Percentiles rank a stretch among this genome's conserved stretches.
Evolutionary conservation across 83 land plant genomes (phyloP).

Genomic region (Isoetes engelmannii): DNA sequence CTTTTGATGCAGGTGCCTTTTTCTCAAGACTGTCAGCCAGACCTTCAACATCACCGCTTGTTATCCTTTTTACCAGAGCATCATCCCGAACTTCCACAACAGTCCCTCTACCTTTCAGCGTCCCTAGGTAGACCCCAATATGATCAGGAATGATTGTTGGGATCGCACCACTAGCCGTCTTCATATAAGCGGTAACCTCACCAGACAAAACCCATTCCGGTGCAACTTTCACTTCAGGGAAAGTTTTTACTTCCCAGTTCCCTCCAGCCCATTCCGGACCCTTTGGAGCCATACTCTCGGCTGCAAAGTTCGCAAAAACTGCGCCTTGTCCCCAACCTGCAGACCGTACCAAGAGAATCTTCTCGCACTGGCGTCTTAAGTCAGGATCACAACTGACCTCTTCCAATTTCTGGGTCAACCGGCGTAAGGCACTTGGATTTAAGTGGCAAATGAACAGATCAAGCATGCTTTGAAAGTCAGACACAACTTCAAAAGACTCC

Average conservation of each 20-base stretch:
- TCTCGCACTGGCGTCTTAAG: conserved; percentile 76
- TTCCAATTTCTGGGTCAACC: conserved; percentile 83
- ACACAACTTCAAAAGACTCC: conserved; percentile 91
- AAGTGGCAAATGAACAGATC: conserved; percentile 95
- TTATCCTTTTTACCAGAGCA: conserved; percentile 40
- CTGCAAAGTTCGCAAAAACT: conserved; percentile 87
- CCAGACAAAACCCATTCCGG: conserved; percentile 94
- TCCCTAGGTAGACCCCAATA: conserved; percentile 93
- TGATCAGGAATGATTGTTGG: conserved; percentile 86
- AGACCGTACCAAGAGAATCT: conserved; percentile 79
- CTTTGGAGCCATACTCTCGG: conserved; percentile 97
- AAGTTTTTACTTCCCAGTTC: conserved; percentile 97
- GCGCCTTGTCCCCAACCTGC: conserved; percentile 94
- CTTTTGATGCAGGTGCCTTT: not conserved
- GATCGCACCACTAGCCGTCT: conserved; percentile 70
- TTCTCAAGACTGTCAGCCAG: conserved; percentile 17
- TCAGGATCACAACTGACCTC: conserved; percentile 73
- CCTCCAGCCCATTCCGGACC: conserved; percentile 99
- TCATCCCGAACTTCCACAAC: conserved; percentile 84
- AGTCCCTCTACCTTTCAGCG: conserved; percentile 88
- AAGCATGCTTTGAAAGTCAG: conserved; percentile 87
- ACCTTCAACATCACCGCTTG: conserved; percentile 28
- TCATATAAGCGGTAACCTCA: conserved; percentile 98
- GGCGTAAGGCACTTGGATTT: conserved; percentile 95
- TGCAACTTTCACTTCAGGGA: conserved; percentile 45